Evolutionary conservation across 768 basidiomycete genomes (phyloP).

Genomic region (Pleurotus ostreatus): DNA sequence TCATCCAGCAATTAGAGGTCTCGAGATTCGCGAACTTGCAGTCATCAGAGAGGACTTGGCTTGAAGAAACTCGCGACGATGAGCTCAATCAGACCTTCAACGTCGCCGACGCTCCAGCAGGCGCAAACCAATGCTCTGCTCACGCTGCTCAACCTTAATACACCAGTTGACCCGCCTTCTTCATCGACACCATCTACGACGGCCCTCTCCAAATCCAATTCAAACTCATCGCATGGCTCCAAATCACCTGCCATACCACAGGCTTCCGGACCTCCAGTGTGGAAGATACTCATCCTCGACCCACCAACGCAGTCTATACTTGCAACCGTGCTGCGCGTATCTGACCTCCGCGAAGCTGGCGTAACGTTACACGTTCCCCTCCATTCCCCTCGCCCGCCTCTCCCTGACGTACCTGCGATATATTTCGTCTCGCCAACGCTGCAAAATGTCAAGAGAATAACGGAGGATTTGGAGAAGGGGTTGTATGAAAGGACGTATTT

Average conservation of each 20-base stretch:
- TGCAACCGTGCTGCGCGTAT: constrained; percentile 91
- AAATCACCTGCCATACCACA: constrained; percentile 29
- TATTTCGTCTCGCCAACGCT: constrained; percentile 95
- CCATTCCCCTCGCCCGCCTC: constrained; percentile 80
- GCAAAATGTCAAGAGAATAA: constrained; percentile 83
- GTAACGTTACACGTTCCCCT: constrained; percentile 98
- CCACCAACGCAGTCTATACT: constrained; percentile 95
- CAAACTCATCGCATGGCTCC: not conserved
- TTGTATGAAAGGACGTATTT: constrained; percentile 93
- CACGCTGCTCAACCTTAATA: constrained; percentile 82
- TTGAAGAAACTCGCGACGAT: not conserved
- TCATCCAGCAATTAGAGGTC: not conserved
- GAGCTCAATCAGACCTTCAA: not conserved
- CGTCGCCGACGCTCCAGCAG: constrained; percentile 66
- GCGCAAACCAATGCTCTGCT: constrained; percentile 85
- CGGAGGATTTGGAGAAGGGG: constrained; percentile 84
- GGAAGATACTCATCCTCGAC: constrained; percentile 96
- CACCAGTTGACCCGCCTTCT: constrained; percentile 37
- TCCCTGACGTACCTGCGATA: constrained; percentile 94
- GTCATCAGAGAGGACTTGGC: not conserved
- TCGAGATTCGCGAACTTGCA: not conserved
- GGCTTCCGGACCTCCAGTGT: constrained; percentile 72
- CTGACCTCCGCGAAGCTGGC: constrained; percentile 94
- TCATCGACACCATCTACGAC: not conserved
- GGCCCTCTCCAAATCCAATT: not conserved